Evolutionary conservation across 1,139 yeast species (phyloP), one percentile per base, ranked within the genome.

Genomic region (Candida sp.): DNA sequence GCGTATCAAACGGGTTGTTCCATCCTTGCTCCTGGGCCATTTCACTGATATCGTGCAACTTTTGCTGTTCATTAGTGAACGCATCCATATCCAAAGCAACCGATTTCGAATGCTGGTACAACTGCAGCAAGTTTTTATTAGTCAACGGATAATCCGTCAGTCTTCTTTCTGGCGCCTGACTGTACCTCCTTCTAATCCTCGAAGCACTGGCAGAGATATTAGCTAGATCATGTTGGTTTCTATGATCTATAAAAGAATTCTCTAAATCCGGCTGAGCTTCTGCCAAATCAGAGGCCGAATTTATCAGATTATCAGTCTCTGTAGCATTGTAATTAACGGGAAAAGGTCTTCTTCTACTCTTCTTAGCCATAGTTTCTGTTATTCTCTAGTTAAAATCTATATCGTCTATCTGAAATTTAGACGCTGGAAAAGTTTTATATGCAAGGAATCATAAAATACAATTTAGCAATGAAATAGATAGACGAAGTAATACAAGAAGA

Each of bases 71-170:
- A n/a, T 55, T 54, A 2, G 75, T 56, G 47, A 58, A 73, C 41
- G 49, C 53, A 48, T 71, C 75, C 75, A 70, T 68, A 45, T 71
- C 75, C 36, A 71, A 53, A 1, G 70, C 68, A 9, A 68, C 35
- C 22, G 51, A 36, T 8, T 43, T 34, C 2, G 52, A 44, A 27
- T 32, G 46, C 36, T 42, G 39, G 35, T 62, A 50, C 39, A 68
- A 58, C 36, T 55, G 57, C 46, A 65, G 67, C 23, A 72, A 57
- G 49, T 72, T 72, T 35, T 58, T 56, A 51, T 70, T 67, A 8
- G 77, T 72, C 34, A 72, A 55, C 3, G 77, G 77, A 27, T 65
- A 55, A 23, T 43, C 47, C n/a, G 52, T 34, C 19, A 33, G 37
- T 36, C 44, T 41, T 4, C 39, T 3, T 3, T 37, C 39, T 5